Conservation (phyloP, 768 basidiomycete species). For the Mycena galopus region DNA sequence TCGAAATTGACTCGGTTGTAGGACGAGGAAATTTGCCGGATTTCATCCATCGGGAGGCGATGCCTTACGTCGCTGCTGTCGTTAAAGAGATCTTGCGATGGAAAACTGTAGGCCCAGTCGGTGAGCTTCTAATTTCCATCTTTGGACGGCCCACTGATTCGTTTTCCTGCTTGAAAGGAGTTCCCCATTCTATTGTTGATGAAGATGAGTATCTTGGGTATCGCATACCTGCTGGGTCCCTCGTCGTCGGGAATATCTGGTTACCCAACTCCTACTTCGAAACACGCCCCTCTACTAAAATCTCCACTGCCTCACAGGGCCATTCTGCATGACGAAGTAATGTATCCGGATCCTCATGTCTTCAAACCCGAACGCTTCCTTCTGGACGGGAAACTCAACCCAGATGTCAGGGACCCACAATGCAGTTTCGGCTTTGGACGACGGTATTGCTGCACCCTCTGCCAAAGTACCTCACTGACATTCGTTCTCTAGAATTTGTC, state of each 20-base stretch:
- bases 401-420: conserved; percentile 25
- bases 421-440: conserved; percentile 42
- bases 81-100: neutral
- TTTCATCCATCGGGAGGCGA: neutral
- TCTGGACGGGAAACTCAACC: conserved; percentile 39
- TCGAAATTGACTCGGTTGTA: neutral
- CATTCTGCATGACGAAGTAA: conserved; percentile 1
- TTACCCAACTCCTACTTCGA: neutral
- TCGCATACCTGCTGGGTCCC: neutral
- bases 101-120: neutral
- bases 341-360: conserved; percentile 51
- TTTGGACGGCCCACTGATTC: neutral
- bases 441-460: conserved; percentile 28
- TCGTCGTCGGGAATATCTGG: neutral
- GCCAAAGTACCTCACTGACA: neutral
- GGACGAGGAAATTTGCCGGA: neutral
- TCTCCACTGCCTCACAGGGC: neutral
- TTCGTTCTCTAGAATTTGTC: conserved; percentile 24
- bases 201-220: neutral
- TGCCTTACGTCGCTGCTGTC: neutral
- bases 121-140: neutral
- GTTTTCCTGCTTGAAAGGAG: neutral
- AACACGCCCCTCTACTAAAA: neutral
- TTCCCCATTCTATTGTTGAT: neutral
- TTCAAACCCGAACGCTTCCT: conserved; percentile 57